phyloP scores from a whole-genome alignment of 2,329 filamentous ascomycete genomes.

The Keithomyces neogunnii region DNA sequence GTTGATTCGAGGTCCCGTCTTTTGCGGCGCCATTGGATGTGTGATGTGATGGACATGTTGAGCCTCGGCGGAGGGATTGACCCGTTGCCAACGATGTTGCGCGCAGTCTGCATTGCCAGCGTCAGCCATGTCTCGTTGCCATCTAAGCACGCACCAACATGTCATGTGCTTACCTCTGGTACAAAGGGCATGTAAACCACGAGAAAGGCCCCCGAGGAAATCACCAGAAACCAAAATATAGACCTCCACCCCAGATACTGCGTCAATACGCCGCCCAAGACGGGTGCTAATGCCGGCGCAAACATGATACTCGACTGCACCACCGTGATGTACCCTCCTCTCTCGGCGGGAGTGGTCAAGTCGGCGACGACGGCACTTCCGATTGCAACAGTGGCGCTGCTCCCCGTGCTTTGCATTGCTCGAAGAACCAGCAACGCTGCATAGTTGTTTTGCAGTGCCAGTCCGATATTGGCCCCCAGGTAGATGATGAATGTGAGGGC shows the following conservation, averaged over 20 bases:
- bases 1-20: slow-evolving; percentile 9
- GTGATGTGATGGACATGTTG: slow-evolving; percentile 13
- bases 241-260: slow-evolving; percentile 44
- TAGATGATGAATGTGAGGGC: slow-evolving; percentile 38
- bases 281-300: slow-evolving; percentile 32
- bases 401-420: slow-evolving; percentile 41
- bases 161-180: slow-evolving; percentile 13
- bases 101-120: slow-evolving; percentile 20
- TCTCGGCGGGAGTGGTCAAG: slow-evolving; percentile 45
- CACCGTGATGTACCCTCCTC: slow-evolving; percentile 44
- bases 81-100: slow-evolving; percentile 37
- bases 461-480: slow-evolving; percentile 34
- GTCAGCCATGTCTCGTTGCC: slow-evolving; percentile 11
- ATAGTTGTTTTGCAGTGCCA: slow-evolving; percentile 34
- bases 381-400: slow-evolving; percentile 46
- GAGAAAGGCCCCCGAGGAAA: slow-evolving; percentile 28
- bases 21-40: slow-evolving; percentile 4
- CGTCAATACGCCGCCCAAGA: slow-evolving; percentile 43
- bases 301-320: slow-evolving; percentile 35
- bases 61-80: slow-evolving; percentile 26
- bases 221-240: slow-evolving; percentile 49
- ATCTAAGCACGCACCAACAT: neutral
- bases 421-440: slow-evolving; percentile 38
- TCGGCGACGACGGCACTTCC: slow-evolving; percentile 46
- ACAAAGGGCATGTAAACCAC: slow-evolving; percentile 32